phyloP scores from a whole-genome alignment of 495 filamentous ascomycete species.

The Ascodesmis nigricans region DNA sequence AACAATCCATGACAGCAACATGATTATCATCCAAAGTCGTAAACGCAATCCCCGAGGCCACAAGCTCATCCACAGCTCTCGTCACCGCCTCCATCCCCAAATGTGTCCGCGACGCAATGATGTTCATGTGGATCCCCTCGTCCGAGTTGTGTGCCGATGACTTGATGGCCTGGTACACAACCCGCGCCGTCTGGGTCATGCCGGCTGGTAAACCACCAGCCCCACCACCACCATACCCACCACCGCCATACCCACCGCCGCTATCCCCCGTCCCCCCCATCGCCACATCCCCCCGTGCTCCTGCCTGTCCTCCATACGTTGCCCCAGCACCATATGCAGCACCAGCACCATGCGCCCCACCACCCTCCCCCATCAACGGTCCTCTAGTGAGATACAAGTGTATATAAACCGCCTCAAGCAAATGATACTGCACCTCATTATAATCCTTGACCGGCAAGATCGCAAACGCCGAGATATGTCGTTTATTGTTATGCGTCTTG shows the following conservation, averaged over 20 bases:
- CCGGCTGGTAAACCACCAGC: constrained; percentile 14
- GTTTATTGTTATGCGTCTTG: constrained; percentile 55
- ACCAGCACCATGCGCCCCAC: constrained; percentile 22
- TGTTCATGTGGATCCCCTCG: constrained; percentile 59
- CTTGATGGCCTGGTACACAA: constrained; percentile 41
- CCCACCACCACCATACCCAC: constrained; percentile 22
- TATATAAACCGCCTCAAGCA: constrained; percentile 69
- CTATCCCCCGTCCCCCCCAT: constrained; percentile 27
- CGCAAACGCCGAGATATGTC: constrained; percentile 56
- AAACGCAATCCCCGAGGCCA: constrained; percentile 52
- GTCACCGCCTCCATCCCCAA: constrained; percentile 35
- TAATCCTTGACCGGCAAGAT: constrained; percentile 58
- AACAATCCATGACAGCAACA: constrained; percentile 14
- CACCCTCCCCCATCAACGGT: no score
- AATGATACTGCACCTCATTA: constrained; percentile 77
- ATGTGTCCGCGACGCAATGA: constrained; percentile 40
- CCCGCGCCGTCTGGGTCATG: constrained; percentile 36
- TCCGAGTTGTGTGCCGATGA: constrained; percentile 40
- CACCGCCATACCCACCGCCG: constrained; percentile 18
- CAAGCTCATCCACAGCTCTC: constrained; percentile 55
- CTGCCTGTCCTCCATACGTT: constrained; percentile 10
- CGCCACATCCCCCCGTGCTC: constrained; percentile 21
- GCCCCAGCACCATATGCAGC: constrained; percentile 16
- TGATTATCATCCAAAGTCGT: constrained; percentile 66
- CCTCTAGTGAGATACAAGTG: constrained; percentile 78